phyloP scores from a whole-genome alignment of 768 basidiomycete species.

The Suillus occidentalis region DNA sequence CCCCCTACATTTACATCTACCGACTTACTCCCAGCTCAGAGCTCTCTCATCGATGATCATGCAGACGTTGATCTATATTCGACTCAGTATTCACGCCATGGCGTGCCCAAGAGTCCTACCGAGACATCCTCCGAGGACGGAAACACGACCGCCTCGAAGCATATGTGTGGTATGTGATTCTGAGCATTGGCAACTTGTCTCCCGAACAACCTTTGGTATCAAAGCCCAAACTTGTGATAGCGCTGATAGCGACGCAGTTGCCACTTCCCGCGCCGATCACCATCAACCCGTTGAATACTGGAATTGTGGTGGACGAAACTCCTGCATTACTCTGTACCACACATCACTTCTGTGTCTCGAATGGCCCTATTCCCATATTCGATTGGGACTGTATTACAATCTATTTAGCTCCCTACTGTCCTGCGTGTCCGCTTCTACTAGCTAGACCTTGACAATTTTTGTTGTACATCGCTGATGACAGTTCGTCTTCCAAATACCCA shows the following conservation, averaged over 20 bases:
- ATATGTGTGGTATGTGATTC: neutral
- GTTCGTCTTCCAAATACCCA: too few relatives aligned
- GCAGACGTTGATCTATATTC: neutral
- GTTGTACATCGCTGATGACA: too few relatives aligned
- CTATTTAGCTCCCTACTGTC: too few relatives aligned
- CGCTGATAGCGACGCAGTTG: too few relatives aligned
- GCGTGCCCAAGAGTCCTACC: too few relatives aligned
- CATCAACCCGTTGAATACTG: neutral
- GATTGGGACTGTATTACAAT: too few relatives aligned
- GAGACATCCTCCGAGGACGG: neutral
- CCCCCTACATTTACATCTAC: too few relatives aligned
- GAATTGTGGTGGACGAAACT: neutral
- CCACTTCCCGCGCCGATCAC: neutral
- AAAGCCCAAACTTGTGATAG: neutral
- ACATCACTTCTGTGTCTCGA: neutral
- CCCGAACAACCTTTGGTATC: neutral
- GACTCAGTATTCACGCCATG: neutral
- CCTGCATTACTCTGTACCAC: neutral
- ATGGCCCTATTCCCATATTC: neutral
- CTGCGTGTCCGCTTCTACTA: too few relatives aligned
- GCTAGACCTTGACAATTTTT: too few relatives aligned
- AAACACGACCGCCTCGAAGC: neutral
- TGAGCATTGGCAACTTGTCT: neutral
- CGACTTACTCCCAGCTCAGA: neutral
- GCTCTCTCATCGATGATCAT: neutral